Evolutionary conservation across 2,329 filamentous ascomycete species (phyloP), one percentile per base, ranked within the genome.

Genomic region (Cercospora berteroae): DNA sequence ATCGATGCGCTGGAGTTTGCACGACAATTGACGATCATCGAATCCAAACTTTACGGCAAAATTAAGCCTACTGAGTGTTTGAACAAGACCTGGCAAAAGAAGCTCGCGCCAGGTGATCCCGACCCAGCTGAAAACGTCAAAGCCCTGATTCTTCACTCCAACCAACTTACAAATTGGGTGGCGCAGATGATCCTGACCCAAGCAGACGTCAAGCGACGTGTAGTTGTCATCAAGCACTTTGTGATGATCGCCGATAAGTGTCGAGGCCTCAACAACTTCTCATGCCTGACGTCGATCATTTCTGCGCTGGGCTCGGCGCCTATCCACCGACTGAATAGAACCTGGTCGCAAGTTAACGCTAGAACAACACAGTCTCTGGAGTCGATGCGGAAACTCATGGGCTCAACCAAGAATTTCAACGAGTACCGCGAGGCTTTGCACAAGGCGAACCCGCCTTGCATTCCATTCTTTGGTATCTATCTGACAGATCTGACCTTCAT

Each of bases 31-130:
- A 99, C 95, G 0, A 95, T 99, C 71, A 96, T 98, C 71, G 95
- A 99, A 80, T 97, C 94, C 2, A 90, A 90, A 69, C 85, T 98
- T 0, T 99, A 98, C 76, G 92, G 91, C 73, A 97, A 97, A 82
- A 96, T 99, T 79, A 94, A 94, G 79, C 91, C 94, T 0, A 95
- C 93, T 0, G 95, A 99, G 79, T 98, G 94, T 78, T 83, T 99
- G 69, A 97, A 97, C 81, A 99, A 99, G 84, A 97, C 94, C 5
- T 99, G 95, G 95, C 93, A 97, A 80, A 98, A 96, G 86, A 97
- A 97, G 83, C 85, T 96, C 67, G 86, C 83, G 8, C 90, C 94
- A 36, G 90, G 90, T 68, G 91, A 94, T 70, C 87, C 90, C 5
- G 93, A 97, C 75, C 92, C 94, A 36, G 94, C 95, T 9, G 88